phyloP scores from a whole-genome alignment of 306 rosid species.

The Hippophae rhamnoides region DNA sequence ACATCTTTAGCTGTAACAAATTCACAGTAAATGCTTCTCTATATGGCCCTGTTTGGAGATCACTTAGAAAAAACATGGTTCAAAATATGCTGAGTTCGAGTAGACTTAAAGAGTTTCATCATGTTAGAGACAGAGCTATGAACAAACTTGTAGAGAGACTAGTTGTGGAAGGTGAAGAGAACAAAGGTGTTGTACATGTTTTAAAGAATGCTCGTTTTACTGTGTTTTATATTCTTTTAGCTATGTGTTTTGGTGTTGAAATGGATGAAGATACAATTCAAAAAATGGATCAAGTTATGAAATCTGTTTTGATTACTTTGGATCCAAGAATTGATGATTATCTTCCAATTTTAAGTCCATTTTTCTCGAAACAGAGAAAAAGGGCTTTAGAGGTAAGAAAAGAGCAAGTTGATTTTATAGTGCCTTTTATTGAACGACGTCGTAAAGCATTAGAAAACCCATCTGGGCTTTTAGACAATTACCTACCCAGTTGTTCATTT shows the following conservation, averaged over 20 bases:
- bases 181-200: constrained; percentile 50
- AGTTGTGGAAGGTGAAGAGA: constrained; percentile 43
- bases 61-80: constrained; percentile 75
- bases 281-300: constrained; percentile 64
- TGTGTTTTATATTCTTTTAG: constrained; percentile 61
- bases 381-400: constrained; percentile 52
- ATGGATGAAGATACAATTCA: constrained; percentile 63
- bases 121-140: constrained; percentile 60
- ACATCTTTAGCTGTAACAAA: constrained; percentile 68
- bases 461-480: too few relatives aligned
- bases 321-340: constrained; percentile 84
- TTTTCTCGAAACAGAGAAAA: constrained; percentile 77
- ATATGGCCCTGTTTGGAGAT: constrained; percentile 77
- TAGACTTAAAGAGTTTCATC: constrained; percentile 56
- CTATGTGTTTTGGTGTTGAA: constrained; percentile 85
- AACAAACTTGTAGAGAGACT: constrained; percentile 47
- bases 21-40: constrained; percentile 73
- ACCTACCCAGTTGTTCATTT: constrained; percentile 25
- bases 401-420: constrained; percentile 49
- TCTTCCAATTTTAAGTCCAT: constrained; percentile 59
- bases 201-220: constrained; percentile 72
- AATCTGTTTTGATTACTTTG: constrained; percentile 46
- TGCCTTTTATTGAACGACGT: constrained; percentile 55
- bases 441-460: constrained; percentile 55
- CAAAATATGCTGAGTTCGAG: constrained; percentile 88